Base-by-base conservation (phyloP, 331 rosid species). In the Pyrus hybrid region DNA sequence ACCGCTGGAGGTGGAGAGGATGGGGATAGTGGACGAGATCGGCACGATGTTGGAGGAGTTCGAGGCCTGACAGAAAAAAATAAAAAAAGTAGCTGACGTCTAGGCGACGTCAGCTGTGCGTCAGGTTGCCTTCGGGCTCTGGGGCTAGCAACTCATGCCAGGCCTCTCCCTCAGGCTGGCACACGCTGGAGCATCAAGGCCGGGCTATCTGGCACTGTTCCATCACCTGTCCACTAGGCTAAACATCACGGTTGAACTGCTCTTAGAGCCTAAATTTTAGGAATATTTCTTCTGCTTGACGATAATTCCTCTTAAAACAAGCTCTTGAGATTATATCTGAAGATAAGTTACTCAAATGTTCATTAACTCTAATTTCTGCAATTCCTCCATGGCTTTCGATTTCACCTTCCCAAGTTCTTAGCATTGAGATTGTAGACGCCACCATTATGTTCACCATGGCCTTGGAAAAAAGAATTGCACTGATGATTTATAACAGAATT, bases 11-110 rank as follows among this genome's bases (percentile, higher is more conserved):
- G 82, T 84, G 73, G 84, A 84, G 83, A 76, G 88, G 74, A 83
- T 79, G 80, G 98, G 97, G 25, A 63, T 93, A 22, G 43, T 93
- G 60, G 89, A 91, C 61, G 91, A 86, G 61, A 87, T 81, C 65
- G 96, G 98, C 26, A 82, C 85, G 4, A 90, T 93, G 98, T 77
- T 91, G 30, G 89, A 85, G 73, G 87, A 90, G 64, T 91, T 93
- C 77, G 82, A 76, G 54, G 82, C 88, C 30, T 26, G 29, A 26
- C 29, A 26, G 29, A 26, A n/a, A n/a, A n/a, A n/a, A n/a, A n/a
- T n/a, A n/a, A n/a, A n/a, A n/a, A n/a, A n/a, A n/a, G n/a, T n/a
- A 26, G 29, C 29, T 26, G 29, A 26, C 29, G 29, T 26, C 29
- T 26, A 3, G 29, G 29, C 29, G 29, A 26, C 29, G 29, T 26